A percentile compares a stretch with the other conserved stretches of the same genome.
phyloP scores from a whole-genome alignment of 2,329 filamentous ascomycete species.

The Juglanconis oblonga region DNA sequence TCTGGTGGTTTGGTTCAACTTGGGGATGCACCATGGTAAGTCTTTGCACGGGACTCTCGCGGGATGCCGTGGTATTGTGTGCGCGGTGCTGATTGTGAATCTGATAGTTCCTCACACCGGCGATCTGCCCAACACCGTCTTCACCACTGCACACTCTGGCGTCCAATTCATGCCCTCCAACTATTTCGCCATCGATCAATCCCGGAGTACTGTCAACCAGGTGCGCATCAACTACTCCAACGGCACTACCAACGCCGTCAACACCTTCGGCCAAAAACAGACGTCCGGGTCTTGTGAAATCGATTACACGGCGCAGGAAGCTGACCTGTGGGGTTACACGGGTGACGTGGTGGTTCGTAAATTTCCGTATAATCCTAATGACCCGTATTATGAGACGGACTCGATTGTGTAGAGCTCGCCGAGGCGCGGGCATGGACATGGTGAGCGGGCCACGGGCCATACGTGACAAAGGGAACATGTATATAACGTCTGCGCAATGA shows the following conservation, averaged over 20 bases:
- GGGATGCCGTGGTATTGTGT: neutral
- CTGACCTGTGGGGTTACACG: constrained; percentile 28
- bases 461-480: too few relatives aligned
- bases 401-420: constrained; percentile 21
- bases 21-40: constrained; percentile 50
- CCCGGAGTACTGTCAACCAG: constrained; percentile 37
- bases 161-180: constrained; percentile 43
- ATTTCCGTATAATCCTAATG: constrained; percentile 35
- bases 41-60: too few relatives aligned
- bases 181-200: constrained; percentile 39
- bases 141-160: constrained; percentile 43
- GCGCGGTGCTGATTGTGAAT: neutral
- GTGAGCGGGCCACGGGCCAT: too few relatives aligned
- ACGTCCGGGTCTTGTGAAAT: constrained; percentile 24
- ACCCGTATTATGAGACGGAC: constrained; percentile 32
- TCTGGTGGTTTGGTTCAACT: constrained; percentile 50
- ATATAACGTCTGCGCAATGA: too few relatives aligned
- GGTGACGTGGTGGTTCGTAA: constrained; percentile 35
- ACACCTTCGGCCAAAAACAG: constrained; percentile 30
- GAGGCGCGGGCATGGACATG: neutral
- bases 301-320: constrained; percentile 24
- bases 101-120: constrained; percentile 36
- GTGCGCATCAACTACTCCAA: constrained; percentile 36
- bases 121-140: constrained; percentile 52
- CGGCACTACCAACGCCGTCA: constrained; percentile 26